These are phyloP conservation scores for Murraya koenigii DNA, from an alignment of 345 rosid genomes.

Conservation along the genomic window DNA sequence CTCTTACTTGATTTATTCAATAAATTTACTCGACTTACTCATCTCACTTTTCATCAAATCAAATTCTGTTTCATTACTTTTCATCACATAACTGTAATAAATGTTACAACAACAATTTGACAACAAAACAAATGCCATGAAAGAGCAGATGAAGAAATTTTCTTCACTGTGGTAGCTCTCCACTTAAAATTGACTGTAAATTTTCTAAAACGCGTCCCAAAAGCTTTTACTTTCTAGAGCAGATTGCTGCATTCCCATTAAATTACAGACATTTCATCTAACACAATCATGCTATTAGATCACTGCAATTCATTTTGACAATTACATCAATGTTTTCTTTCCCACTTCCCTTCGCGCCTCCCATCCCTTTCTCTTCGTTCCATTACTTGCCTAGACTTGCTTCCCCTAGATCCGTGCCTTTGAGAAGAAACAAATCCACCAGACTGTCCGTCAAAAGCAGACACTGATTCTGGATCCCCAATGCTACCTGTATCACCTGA, in stretches of 20 bases:
- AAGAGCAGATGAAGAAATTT: not conserved
- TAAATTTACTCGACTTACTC: too few relatives aligned
- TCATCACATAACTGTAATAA: not conserved
- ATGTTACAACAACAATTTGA: not conserved
- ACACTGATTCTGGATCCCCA: constrained; percentile 63
- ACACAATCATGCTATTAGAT: not conserved
- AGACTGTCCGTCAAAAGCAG: constrained; percentile 62
- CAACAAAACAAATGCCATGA: not conserved
- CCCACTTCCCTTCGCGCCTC: constrained; percentile 85
- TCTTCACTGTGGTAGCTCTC: not conserved
- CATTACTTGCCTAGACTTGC: constrained; percentile 61
- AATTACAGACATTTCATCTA: not conserved
- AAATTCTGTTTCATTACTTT: not conserved
- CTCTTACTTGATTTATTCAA: too few relatives aligned
- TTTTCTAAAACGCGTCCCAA: not conserved
- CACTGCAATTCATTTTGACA: not conserved
- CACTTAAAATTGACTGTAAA: not conserved
- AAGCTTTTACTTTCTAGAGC: not conserved
- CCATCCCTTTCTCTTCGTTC: constrained; percentile 73
- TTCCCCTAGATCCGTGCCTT: constrained; percentile 66
- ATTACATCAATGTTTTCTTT: constrained; percentile 57
- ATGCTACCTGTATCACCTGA: constrained; percentile 69
- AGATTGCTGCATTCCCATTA: not conserved
- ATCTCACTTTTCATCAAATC: too few relatives aligned
- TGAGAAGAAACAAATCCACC: constrained; percentile 46